These are phyloP conservation scores for Russula sp. DNA, from an alignment of 768 basidiomycete genomes.

Conservation along the genomic window DNA sequence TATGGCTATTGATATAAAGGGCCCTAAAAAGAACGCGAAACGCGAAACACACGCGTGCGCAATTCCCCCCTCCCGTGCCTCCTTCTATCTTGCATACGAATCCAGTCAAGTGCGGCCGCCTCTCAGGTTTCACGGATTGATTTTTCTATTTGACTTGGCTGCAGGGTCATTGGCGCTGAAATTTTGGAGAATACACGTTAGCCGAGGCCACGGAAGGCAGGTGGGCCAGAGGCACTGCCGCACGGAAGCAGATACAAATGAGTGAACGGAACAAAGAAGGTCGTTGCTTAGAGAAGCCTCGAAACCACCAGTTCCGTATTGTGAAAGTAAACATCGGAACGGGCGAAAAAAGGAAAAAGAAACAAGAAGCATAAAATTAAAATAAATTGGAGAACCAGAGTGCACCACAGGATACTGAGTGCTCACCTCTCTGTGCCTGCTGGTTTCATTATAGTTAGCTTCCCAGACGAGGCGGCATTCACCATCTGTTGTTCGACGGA, in stretches of 20 bases:
- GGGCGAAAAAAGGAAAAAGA: not conserved
- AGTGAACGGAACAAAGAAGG: not conserved
- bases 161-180: slow-evolving; percentile 17
- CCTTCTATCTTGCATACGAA: not conserved
- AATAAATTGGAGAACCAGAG: not conserved
- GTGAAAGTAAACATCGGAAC: not conserved
- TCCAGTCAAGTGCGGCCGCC: slow-evolving; percentile 2
- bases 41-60: not conserved
- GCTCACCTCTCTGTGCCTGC: slow-evolving; percentile 43
- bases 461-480: slow-evolving; percentile 81
- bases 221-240: slow-evolving; percentile 5
- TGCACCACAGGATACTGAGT: not conserved
- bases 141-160: slow-evolving; percentile 10
- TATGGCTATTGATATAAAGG: not conserved
- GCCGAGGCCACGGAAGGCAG: slow-evolving; percentile 14
- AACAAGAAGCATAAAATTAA: not conserved
- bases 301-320: not conserved
- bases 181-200: slow-evolving; percentile 15
- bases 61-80: not conserved
- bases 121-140: not conserved
- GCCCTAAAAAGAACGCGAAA: not conserved
- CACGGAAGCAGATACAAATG: not conserved
- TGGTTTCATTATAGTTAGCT: slow-evolving; percentile 90
- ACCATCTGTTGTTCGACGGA: slow-evolving; percentile 93
- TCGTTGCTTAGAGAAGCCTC: no score